Evolutionary conservation across 306 rosid genomes (phyloP).

Genomic region (Pyrus betulifolia): DNA sequence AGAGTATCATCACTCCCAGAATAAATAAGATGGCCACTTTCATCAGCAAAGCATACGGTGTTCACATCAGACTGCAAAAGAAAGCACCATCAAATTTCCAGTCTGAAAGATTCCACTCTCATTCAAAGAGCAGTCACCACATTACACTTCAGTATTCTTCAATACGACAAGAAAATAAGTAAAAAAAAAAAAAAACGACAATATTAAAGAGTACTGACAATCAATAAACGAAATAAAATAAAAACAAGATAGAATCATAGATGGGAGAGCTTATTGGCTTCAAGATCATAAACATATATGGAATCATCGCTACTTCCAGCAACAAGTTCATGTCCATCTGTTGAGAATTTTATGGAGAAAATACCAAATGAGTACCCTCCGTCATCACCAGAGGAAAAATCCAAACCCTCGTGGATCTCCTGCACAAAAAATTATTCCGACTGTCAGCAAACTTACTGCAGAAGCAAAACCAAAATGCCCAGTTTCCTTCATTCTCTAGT

Average conservation of each 20-base stretch:
- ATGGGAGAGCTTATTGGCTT: conserved; percentile 67
- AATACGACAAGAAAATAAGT: not conserved
- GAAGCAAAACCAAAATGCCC: not conserved
- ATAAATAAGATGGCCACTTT: conserved; percentile 80
- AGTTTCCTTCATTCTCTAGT: not conserved
- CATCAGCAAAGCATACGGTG: conserved; percentile 91
- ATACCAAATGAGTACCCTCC: conserved; percentile 59
- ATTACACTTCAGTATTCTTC: not conserved
- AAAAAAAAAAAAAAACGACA: not conserved
- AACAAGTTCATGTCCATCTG: conserved; percentile 80
- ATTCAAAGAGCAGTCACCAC: not conserved
- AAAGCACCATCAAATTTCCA: conserved; percentile 18
- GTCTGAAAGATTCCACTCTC: not conserved
- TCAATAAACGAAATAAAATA: not conserved
- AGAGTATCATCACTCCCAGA: conserved; percentile 92
- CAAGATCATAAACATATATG: conserved; percentile 82
- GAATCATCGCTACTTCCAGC: conserved; percentile 83
- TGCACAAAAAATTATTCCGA: conserved; percentile 29
- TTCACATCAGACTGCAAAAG: conserved; percentile 82
- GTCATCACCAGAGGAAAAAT: conserved; percentile 44
- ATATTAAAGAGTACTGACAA: not conserved
- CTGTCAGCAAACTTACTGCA: conserved; percentile 1
- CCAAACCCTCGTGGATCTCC: conserved; percentile 78
- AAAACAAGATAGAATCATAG: not conserved
- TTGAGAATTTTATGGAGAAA: conserved; percentile 83